Percentiles rank a stretch among this genome's conserved stretches.
Conservation (phyloP, 768 basidiomycete species). For the Tricholoma sp. region DNA sequence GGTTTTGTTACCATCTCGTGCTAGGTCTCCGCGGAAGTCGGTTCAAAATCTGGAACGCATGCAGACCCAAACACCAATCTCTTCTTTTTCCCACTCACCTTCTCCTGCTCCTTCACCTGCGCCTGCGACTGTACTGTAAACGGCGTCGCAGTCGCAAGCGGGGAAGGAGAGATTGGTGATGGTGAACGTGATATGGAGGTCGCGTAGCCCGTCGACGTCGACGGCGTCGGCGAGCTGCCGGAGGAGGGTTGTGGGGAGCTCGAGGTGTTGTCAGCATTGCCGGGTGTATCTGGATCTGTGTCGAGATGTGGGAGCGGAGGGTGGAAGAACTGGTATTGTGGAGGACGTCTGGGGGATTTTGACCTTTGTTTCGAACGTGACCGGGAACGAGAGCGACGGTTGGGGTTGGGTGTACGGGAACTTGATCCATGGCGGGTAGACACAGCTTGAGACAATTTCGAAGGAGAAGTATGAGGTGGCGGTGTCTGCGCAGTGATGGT, state of each 20-base stretch:
- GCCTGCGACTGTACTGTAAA: conserved; percentile 1
- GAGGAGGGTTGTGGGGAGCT: conserved; percentile 24
- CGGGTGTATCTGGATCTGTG: not conserved
- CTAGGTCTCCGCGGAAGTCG: not conserved
- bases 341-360: conserved; percentile 2
- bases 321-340: conserved; percentile 4
- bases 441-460: conserved; percentile 11
- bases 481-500: conserved; percentile 44
- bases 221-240: conserved; percentile 52
- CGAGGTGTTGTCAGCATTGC: conserved; percentile 12
- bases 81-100: not conserved
- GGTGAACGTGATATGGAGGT: conserved; percentile 49
- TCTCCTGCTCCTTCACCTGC: not conserved
- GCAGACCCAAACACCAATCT: not conserved
- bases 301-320: not conserved
- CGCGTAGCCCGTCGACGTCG: conserved; percentile 54
- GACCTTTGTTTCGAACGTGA: conserved; percentile 8
- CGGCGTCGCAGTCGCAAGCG: conserved; percentile 29
- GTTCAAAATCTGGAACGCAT: not conserved
- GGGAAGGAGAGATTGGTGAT: conserved; percentile 32
- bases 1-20: not conserved
- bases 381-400: conserved; percentile 17
- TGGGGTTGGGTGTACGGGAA: conserved; percentile 15
- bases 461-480: conserved; percentile 18
- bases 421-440: not conserved